Evolutionary conservation across 1,284 basidiomycete genomes (phyloP), one percentile per base, ranked within the genome.

Genomic region (Pyrrhoderma lamaoense): DNA sequence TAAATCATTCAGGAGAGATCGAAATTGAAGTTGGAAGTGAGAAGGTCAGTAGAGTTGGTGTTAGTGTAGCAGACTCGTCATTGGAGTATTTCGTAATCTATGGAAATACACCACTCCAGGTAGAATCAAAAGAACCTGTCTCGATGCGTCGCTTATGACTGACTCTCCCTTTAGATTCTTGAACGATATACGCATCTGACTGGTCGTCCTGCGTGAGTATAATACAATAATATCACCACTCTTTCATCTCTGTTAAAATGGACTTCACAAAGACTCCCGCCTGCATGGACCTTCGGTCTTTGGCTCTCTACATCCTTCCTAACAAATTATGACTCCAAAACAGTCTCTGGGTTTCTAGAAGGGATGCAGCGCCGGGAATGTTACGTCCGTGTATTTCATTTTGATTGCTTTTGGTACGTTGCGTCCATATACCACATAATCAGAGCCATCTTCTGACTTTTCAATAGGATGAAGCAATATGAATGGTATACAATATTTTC

Each of bases 271-370:
- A 81, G 78, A n/a, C 65, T 85, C 9, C 70, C 85, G 13, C 84
- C 83, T 2, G 66, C 76, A 4, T 86, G 84, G 84, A 79, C 82
- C 0, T 88, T 82, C 60, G 85, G 85, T 0, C 75, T 88, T 3
- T 87, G 84, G 82, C 71, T 88, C 18, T 83, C 83, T 4, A 88
- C 84, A 1, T 86, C 83, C 0, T 89, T 89, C 71, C 69, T 84
- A 53, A 88, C 85, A 0, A 71, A 73, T 7, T 86, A 85, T 61
- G 82, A 82, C 53, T 74, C 73, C 55, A 70, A 76, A 50, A 87
- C 83, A 0, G 85, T 87, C 9, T 76, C 78, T 2, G 68, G 75
- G 3, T 86, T 89, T 67, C 65, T 88, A 50, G 67, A 83, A 61
- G 27, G 83, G 82, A 87, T 89, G 85, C 67, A 73, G 55, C 72